Percentiles rank a stretch among this genome's conserved stretches.
Evolutionary conservation across 805 yeast species (phyloP).

Genomic region (Novakomyces olei): DNA sequence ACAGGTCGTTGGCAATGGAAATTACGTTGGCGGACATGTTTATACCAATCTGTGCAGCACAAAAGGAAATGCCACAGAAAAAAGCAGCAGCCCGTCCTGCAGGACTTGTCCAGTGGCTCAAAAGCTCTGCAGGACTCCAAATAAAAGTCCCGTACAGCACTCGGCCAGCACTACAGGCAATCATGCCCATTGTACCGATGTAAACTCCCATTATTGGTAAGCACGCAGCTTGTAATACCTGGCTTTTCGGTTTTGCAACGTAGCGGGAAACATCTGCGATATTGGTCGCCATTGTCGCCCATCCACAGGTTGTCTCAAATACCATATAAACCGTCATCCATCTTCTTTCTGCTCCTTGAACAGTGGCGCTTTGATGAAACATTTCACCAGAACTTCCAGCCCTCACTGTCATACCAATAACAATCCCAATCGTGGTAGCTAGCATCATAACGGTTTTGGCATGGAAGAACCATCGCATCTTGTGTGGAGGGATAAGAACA

Average conservation of each 20-base stretch:
- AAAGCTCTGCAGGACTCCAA: constrained; percentile 10
- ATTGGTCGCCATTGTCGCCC: constrained; percentile 23
- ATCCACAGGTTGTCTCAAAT: constrained; percentile 28
- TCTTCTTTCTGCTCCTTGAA: constrained; percentile 34
- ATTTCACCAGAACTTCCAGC: too few species aligned
- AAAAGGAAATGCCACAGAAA: constrained; percentile 20
- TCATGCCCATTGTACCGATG: constrained; percentile 8
- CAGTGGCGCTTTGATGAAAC: constrained; percentile 12
- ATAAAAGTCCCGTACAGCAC: constrained; percentile 7
- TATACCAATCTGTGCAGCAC: constrained; percentile 51
- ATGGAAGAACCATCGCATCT: constrained; percentile 63
- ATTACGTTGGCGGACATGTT: constrained; percentile 32
- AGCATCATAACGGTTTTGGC: constrained; percentile 62
- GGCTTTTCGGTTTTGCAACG: constrained; percentile 14
- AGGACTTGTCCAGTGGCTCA: constrained; percentile 6
- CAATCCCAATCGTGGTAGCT: constrained; percentile 58
- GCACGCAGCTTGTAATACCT: constrained; percentile 5
- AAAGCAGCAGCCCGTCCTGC: constrained; percentile 11
- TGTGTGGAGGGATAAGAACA: constrained; percentile 62
- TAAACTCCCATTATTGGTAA: constrained; percentile 6
- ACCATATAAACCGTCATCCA: constrained; percentile 55
- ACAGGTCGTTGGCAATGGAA: constrained; percentile 20
- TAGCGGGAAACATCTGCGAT: constrained; percentile 30
- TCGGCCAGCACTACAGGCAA: constrained; percentile 8
- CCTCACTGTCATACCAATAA: constrained; percentile 20